Percentiles rank a stretch among this genome's conserved stretches.
These are phyloP conservation scores for Cadophora sp. DNA, from an alignment of 2,329 filamentous ascomycete species.

Conservation along the genomic window DNA sequence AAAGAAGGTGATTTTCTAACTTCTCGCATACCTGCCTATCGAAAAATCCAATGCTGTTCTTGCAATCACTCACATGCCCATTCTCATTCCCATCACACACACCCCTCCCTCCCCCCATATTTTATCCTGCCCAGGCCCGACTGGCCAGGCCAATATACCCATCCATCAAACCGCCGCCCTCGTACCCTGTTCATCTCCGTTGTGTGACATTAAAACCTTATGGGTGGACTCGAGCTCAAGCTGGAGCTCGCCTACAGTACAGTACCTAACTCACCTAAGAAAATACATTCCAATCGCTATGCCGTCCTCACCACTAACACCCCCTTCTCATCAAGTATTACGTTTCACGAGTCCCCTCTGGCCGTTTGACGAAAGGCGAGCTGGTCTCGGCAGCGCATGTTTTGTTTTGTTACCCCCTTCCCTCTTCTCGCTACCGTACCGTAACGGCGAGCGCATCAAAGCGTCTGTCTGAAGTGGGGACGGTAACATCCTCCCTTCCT, in stretches of 20 bases:
- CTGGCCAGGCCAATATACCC: constrained; percentile 6
- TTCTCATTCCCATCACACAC: no score
- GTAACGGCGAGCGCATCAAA: no score
- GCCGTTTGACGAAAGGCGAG: background rate
- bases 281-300: no score
- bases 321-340: background rate
- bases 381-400: background rate
- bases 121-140: constrained; percentile 8
- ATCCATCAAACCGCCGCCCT: constrained; percentile 18
- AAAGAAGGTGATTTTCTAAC: no score
- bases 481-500: background rate
- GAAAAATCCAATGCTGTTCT: constrained; percentile 8
- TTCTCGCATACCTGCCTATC: no score
- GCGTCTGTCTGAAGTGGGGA: no score
- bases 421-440: no score
- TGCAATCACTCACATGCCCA: background rate
- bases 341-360: constrained; percentile 5
- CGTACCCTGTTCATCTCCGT: constrained; percentile 23
- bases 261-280: no score
- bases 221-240: constrained; percentile 2
- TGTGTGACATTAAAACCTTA: constrained; percentile 23
- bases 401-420: no score
- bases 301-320: no score
- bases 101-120: background rate
- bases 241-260: constrained; percentile 1